Evolutionary conservation across 1,139 yeast genomes (phyloP).

Genomic region (Candida glucosophila): DNA sequence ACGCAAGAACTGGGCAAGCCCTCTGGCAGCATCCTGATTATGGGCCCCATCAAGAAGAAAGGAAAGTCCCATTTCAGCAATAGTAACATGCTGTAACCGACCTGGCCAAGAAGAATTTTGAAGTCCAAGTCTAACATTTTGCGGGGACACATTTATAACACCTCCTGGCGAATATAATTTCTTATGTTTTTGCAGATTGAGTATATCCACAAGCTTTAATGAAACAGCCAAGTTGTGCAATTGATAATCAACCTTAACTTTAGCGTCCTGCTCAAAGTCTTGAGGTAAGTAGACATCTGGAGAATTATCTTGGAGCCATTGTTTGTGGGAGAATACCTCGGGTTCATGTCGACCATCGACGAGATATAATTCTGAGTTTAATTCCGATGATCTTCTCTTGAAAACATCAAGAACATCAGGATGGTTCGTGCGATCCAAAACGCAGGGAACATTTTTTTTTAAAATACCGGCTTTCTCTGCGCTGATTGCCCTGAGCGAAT

Average conservation of each 20-base stretch:
- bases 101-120: constrained; percentile 50
- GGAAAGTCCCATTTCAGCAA: constrained; percentile 14
- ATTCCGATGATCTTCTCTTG: constrained; percentile 10
- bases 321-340: constrained; percentile 2
- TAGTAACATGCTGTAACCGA: constrained; percentile 41
- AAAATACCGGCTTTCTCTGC: constrained; percentile 78
- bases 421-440: constrained; percentile 65
- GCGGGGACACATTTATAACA: constrained; percentile 14
- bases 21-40: constrained; percentile 73
- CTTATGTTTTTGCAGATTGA: constrained; percentile 10
- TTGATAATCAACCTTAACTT: constrained; percentile 50
- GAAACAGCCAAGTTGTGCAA: constrained; percentile 63
- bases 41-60: constrained; percentile 87
- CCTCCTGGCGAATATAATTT: constrained; percentile 5
- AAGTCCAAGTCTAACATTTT: constrained; percentile 43
- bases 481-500: constrained; percentile 56
- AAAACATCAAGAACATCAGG: constrained; percentile 40
- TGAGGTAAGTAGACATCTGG: no score
- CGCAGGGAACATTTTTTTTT: constrained; percentile 51
- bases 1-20: constrained; percentile 35
- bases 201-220: constrained; percentile 41
- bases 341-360: constrained; percentile 9
- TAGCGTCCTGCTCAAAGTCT: neutral
- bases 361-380: constrained; percentile 10
- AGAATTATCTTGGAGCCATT: neutral